Percentiles rank a stretch among this genome's conserved stretches.
phyloP scores from a whole-genome alignment of 768 basidiomycete genomes.

The Tricholoma flavovirens region DNA sequence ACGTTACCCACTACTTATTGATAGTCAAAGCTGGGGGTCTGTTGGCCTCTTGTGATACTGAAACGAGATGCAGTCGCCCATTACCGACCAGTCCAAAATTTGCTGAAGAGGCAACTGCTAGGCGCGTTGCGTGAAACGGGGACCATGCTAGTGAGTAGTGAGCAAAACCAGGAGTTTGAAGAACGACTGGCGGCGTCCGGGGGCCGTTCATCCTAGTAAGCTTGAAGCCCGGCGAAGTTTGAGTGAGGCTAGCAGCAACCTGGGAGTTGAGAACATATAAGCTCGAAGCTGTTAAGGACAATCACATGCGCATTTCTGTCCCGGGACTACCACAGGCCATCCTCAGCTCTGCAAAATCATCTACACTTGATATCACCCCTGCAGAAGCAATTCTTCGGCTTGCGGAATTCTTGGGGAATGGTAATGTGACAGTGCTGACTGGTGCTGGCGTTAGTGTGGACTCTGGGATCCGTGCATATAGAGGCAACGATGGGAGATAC shows the following conservation, averaged over 20 bases:
- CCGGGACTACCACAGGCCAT: conserved; percentile 65
- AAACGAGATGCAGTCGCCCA: conserved; percentile 73
- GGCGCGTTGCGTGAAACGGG: conserved; percentile 68
- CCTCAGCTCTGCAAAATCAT: conserved; percentile 39
- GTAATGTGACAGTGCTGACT: conserved; percentile 72
- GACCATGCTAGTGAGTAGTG: conserved; percentile 83
- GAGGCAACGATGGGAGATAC: conserved; percentile 81
- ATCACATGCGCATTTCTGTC: conserved; percentile 74
- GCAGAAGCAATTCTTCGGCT: conserved; percentile 56
- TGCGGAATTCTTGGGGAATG: conserved; percentile 57
- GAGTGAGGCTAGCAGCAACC: conserved; percentile 1
- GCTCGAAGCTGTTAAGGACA: conserved; percentile 19
- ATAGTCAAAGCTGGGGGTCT: conserved; percentile 41
- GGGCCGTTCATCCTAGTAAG: conserved; percentile 27
- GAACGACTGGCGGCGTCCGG: conserved; percentile 37
- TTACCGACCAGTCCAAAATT: conserved; percentile 97
- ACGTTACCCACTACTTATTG: conserved; percentile 60
- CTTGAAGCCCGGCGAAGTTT: neutral
- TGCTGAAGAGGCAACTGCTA: conserved; percentile 79
- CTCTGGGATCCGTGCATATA: conserved; percentile 91
- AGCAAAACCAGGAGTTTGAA: conserved; percentile 79
- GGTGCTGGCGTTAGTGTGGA: conserved; percentile 96
- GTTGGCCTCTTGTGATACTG: conserved; percentile 43
- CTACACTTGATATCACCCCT: conserved; percentile 33
- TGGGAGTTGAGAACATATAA: neutral